A percentile compares a stretch with the other conserved stretches of the same genome.
Conservation (phyloP, 2,329 filamentous ascomycete genomes). For the Penicillium sp. region DNA sequence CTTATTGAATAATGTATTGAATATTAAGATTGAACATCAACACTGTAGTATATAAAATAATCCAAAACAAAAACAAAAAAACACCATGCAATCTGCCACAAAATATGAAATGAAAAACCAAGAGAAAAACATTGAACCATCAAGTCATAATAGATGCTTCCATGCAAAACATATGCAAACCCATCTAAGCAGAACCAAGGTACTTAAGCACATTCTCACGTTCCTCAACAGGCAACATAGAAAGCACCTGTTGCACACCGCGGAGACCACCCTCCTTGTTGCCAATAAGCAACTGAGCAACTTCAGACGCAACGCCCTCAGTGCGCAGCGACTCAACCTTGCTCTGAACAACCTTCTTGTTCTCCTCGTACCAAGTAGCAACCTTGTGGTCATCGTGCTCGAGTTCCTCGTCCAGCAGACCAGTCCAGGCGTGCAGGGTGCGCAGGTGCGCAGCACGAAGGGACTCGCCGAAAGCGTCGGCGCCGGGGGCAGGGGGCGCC, state of each 20-base stretch:
- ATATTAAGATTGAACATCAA: background rate
- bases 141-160: conserved; percentile 16
- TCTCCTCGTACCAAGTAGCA: conserved; percentile 93
- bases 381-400: conserved; percentile 77
- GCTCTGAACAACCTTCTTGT: conserved; percentile 74
- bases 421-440: conserved; percentile 79
- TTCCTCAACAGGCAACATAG: conserved; percentile 83
- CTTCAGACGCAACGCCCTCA: conserved; percentile 67
- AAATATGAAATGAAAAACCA: conserved; percentile 2
- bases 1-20: background rate
- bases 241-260: conserved; percentile 80
- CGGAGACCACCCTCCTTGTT: conserved; percentile 71
- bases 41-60: background rate
- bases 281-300: conserved; percentile 65
- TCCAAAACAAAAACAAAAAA: background rate
- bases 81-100: conserved; percentile 15
- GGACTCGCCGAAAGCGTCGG: conserved; percentile 41
- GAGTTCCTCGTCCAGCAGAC: conserved; percentile 65
- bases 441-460: conserved; percentile 67
- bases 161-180: background rate
- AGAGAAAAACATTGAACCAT: conserved; percentile 15
- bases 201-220: conserved; percentile 75
- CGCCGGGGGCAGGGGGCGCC: conserved; percentile 40
- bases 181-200: conserved; percentile 32
- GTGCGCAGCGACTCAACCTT: conserved; percentile 83